Conservation (phyloP, 2,329 filamentous ascomycete genomes). For the Aureobasidium sp. region DNA sequence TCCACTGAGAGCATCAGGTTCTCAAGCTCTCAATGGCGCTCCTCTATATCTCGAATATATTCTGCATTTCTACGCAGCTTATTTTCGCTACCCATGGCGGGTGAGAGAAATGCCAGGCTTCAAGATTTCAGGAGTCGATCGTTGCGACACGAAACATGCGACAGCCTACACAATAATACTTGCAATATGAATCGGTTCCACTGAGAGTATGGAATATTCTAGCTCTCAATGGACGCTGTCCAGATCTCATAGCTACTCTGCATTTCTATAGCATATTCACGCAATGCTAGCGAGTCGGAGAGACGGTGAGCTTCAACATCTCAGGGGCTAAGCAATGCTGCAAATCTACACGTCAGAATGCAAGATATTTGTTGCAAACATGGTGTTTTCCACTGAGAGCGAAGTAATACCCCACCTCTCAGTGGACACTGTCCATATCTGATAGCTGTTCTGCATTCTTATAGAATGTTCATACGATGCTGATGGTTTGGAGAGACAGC, state of each 20-base stretch:
- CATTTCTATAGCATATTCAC: background rate
- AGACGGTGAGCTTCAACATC: background rate
- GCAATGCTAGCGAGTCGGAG: background rate
- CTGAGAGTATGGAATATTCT: background rate
- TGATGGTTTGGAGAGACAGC: background rate
- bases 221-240: background rate
- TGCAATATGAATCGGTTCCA: background rate
- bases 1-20: background rate
- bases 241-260: background rate
- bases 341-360: background rate
- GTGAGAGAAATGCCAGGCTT: background rate
- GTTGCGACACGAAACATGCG: background rate
- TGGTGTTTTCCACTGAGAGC: background rate
- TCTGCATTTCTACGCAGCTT: background rate
- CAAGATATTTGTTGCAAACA: background rate
- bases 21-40: background rate
- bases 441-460: background rate
- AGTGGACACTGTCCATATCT: background rate
- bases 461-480: background rate
- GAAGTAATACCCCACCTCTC: background rate
- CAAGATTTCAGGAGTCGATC: background rate
- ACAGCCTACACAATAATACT: background rate
- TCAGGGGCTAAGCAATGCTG: background rate
- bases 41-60: background rate
- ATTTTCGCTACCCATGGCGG: too few relatives aligned